Conservation (phyloP, 1,284 basidiomycete species). For the Ustilago loliicola region DNA sequence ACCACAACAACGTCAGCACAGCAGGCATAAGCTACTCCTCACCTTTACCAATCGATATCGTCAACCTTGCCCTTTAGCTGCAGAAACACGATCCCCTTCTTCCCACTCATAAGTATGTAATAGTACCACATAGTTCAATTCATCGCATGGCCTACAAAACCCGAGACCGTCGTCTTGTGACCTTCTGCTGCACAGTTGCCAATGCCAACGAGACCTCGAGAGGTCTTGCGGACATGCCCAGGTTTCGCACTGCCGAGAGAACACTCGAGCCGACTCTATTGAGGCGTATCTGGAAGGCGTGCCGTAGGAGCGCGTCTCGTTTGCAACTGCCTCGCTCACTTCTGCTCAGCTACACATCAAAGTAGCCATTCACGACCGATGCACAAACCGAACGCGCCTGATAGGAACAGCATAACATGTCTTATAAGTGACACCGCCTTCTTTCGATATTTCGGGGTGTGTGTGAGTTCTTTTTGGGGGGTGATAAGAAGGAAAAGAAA, state of each 20-base stretch:
- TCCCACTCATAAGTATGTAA: conserved; percentile 22
- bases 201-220: no score
- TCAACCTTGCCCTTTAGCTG: neutral
- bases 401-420: conserved; percentile 38
- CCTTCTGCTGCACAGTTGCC: neutral
- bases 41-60: neutral
- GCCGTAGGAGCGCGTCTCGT: neutral
- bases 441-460: conserved; percentile 53
- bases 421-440: conserved; percentile 47
- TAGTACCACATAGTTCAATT: conserved; percentile 19
- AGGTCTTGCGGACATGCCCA: no score
- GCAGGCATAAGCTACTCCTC: conserved; percentile 6
- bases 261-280: no score
- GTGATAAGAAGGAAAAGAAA: conserved; percentile 17
- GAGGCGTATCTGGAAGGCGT: no score
- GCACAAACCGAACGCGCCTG: neutral
- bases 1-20: neutral
- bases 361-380: neutral
- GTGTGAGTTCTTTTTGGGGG: conserved; percentile 18
- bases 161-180: neutral
- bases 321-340: neutral
- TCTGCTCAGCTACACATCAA: neutral
- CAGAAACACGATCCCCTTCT: neutral
- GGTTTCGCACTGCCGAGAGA: no score
- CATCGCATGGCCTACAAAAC: neutral